Conservation (phyloP, 192 early-diverging fungal genomes). For the Lunasporangiospora selenospora region DNA sequence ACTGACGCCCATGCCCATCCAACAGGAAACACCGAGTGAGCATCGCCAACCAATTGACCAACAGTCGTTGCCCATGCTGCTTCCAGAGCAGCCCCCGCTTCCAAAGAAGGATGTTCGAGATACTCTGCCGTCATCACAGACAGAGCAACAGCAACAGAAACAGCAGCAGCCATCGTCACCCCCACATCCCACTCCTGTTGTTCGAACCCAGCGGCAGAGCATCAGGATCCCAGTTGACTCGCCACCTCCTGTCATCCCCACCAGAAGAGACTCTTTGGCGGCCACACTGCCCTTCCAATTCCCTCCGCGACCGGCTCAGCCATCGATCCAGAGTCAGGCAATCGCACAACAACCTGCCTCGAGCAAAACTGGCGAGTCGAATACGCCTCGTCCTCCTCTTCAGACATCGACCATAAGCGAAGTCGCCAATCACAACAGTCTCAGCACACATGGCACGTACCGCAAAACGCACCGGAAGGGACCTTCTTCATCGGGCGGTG, state of each 20-base stretch:
- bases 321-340: neutral
- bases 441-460: conserved; percentile 1
- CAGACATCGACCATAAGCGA: neutral
- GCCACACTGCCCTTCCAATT: conserved; percentile 2
- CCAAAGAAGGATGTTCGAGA: neutral
- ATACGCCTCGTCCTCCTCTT: neutral
- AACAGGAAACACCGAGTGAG: neutral
- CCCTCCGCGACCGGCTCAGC: neutral
- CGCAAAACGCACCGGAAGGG: conserved; percentile 27
- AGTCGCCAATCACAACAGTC: neutral
- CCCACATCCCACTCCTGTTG: no score
- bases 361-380: neutral
- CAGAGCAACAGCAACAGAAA: conserved; percentile 3
- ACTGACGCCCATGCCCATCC: neutral
- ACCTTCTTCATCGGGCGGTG: conserved; percentile 32
- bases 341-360: neutral
- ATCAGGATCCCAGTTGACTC: conserved; percentile 16
- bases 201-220: conserved; percentile 2
- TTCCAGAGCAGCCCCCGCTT: conserved; percentile 4
- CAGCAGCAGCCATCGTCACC: neutral
- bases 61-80: conserved; percentile 9
- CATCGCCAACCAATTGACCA: conserved; percentile 6
- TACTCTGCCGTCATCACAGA: neutral
- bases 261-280: conserved; percentile 22
- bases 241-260: conserved; percentile 19